Conservation (phyloP, 306 rosid species). For the Ormosia emarginata region DNA sequence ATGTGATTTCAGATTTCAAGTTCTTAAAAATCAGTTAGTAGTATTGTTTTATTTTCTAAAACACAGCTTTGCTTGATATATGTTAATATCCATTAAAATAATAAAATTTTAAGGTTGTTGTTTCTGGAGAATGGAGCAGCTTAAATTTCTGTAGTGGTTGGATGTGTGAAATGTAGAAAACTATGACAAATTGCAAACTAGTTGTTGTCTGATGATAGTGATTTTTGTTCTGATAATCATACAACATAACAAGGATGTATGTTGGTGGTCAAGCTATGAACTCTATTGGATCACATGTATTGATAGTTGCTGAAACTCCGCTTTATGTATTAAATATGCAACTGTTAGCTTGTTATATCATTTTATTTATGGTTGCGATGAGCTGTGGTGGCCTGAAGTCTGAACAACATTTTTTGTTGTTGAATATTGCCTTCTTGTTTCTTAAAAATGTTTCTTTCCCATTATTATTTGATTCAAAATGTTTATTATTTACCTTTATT, state of each 20-base stretch:
- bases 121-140: background rate
- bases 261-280: background rate
- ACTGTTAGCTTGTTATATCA: background rate
- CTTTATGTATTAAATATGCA: background rate
- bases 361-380: background rate
- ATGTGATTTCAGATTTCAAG: background rate
- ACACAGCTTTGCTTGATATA: background rate
- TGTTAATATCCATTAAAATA: background rate
- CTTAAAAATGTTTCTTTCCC: background rate
- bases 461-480: background rate
- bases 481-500: background rate
- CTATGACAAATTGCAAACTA: background rate
- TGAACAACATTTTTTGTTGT: background rate
- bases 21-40: background rate
- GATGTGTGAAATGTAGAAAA: background rate
- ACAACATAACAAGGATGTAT: background rate
- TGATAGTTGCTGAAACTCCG: background rate
- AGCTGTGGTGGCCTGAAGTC: background rate
- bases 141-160: background rate
- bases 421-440: background rate
- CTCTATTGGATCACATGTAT: background rate
- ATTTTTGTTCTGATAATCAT: background rate
- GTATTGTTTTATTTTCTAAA: background rate
- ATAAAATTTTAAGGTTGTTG: background rate
- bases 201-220: background rate